Evolutionary conservation across 2,329 filamentous ascomycete species (phyloP).

Genomic region (Pseudogymnoascus verrucosus): DNA sequence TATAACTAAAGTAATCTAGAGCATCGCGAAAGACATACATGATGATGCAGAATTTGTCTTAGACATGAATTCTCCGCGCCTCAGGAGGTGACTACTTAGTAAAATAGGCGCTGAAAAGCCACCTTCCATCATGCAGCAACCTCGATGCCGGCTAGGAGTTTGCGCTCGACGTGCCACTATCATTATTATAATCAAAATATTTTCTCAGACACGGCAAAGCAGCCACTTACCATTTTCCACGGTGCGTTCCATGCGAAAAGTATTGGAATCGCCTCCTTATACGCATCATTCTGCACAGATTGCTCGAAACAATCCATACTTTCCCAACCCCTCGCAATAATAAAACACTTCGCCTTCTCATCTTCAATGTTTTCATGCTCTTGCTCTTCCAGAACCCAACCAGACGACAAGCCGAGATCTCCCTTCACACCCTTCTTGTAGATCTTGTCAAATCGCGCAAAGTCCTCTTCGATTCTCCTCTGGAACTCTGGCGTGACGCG

Average conservation of each 20-base stretch:
- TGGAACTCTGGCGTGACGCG: slow-evolving; percentile 14
- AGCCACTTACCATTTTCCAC: slow-evolving; percentile 14
- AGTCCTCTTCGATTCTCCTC: slow-evolving; percentile 16
- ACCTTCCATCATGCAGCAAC: neutral
- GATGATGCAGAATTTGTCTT: too few relatives aligned
- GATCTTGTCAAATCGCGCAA: slow-evolving; percentile 15
- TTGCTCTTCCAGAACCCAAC: slow-evolving; percentile 16
- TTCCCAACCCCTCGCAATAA: slow-evolving; percentile 16
- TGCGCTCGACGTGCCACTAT: slow-evolving; percentile 12
- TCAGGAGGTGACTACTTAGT: too few relatives aligned
- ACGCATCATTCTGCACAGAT: slow-evolving; percentile 12
- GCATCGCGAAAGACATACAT: too few relatives aligned
- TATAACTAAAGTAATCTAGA: too few relatives aligned
- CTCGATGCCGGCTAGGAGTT: neutral
- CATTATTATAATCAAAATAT: slow-evolving; percentile 11
- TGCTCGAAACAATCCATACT: slow-evolving; percentile 16
- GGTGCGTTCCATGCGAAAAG: slow-evolving; percentile 15
- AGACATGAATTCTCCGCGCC: too few relatives aligned
- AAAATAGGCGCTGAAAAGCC: neutral
- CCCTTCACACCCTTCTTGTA: slow-evolving; percentile 11
- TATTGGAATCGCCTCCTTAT: slow-evolving; percentile 15
- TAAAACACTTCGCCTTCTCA: slow-evolving; percentile 16
- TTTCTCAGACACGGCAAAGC: neutral
- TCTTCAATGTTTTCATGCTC: slow-evolving; percentile 14
- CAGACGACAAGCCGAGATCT: slow-evolving; percentile 8